These are phyloP conservation scores for Debaryomyces singareniensis DNA, from an alignment of 1,139 yeast genomes.

Conservation along the genomic window DNA sequence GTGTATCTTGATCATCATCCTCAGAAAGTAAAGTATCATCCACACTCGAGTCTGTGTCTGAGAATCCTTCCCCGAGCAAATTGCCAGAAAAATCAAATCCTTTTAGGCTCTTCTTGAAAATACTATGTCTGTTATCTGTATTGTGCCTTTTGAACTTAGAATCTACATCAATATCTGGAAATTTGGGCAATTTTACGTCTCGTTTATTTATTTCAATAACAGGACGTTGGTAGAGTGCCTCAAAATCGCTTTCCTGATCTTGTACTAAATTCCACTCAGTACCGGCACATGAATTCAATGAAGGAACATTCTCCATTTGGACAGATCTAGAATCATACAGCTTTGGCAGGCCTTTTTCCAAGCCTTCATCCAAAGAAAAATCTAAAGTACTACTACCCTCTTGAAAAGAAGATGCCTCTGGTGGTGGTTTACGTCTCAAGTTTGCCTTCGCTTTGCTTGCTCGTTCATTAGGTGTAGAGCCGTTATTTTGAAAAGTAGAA, in stretches of 20 bases:
- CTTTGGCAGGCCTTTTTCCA: too few species aligned
- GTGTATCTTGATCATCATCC: not conserved
- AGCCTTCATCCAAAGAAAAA: not conserved
- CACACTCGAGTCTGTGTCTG: conserved; percentile 1
- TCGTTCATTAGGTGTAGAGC: too few species aligned
- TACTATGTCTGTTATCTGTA: not conserved
- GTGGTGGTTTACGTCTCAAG: not conserved
- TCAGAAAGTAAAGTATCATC: not conserved
- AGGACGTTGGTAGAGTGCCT: not conserved
- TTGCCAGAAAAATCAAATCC: not conserved
- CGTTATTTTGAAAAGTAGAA: too few species aligned
- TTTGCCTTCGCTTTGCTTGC: too few species aligned
- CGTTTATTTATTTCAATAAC: not conserved
- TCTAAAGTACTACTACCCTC: conserved; percentile 1
- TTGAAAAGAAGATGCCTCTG: too few species aligned
- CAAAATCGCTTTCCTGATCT: not conserved
- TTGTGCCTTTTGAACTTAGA: conserved; percentile 5
- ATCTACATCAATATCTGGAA: conserved; percentile 17
- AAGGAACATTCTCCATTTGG: not conserved
- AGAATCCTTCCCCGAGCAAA: not conserved
- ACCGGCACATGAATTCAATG: not conserved
- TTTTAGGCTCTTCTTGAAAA: not conserved
- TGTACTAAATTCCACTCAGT: not conserved
- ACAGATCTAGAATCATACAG: too few species aligned
- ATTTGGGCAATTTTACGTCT: conserved; percentile 17